Percentiles rank a stretch among this genome's conserved stretches.
These are phyloP conservation scores for Globisporangium irregulare DNA, from an alignment of 352 stramenopile species.

Conservation along the genomic window DNA sequence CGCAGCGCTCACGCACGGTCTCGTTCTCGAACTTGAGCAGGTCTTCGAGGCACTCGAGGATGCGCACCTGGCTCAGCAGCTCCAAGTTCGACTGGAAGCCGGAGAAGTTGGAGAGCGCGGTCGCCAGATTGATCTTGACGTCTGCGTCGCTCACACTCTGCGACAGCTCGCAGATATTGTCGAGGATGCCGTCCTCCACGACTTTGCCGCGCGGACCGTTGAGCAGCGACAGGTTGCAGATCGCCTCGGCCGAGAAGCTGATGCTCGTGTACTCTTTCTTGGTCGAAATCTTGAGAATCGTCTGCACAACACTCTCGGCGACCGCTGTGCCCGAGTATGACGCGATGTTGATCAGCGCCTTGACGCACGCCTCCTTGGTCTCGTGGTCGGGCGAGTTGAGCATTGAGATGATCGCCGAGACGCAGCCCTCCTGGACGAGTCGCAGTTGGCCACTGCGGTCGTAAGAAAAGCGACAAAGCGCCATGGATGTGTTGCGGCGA, in stretches of 20 bases:
- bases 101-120: conserved; percentile 79
- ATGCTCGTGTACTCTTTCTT: conserved; percentile 58
- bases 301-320: conserved; percentile 73
- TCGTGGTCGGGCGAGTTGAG: conserved; percentile 76
- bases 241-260: conserved; percentile 63
- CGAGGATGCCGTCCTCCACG: conserved; percentile 74
- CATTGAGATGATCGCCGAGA: conserved; percentile 83
- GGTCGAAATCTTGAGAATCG: conserved; percentile 71
- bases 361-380: conserved; percentile 83
- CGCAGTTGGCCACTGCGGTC: conserved; percentile 62
- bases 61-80: conserved; percentile 52
- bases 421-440: conserved; percentile 78
- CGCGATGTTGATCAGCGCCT: conserved; percentile 82
- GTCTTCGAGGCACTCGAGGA: conserved; percentile 73
- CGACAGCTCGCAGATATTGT: conserved; percentile 66
- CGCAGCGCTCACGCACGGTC: conserved; percentile 62
- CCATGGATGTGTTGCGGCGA: conserved; percentile 79
- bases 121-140: conserved; percentile 63
- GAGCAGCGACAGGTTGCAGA: conserved; percentile 77
- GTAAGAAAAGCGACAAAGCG: conserved; percentile 81
- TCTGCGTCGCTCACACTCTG: conserved; percentile 36
- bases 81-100: conserved; percentile 68
- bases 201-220: conserved; percentile 66
- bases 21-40: conserved; percentile 74
- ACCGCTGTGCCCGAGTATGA: conserved; percentile 58